Evolutionary conservation across 306 rosid species (phyloP).

Genomic region (Mucuna pruriens): DNA sequence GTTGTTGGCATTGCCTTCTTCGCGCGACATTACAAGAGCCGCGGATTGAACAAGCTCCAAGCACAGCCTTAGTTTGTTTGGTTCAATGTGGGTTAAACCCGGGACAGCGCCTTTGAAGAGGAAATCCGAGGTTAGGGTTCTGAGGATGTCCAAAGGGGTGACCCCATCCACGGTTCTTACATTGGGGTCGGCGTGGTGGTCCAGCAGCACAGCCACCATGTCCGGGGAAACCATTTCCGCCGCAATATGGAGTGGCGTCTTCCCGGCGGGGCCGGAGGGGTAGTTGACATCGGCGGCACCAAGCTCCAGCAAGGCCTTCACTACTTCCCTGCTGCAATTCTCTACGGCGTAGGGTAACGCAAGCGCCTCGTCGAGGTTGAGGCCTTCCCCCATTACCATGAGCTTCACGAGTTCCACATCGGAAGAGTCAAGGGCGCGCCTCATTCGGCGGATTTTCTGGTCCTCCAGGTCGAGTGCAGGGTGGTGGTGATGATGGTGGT

Average conservation of each 20-base stretch:
- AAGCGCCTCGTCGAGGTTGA: constrained; percentile 88
- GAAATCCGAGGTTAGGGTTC: constrained; percentile 99
- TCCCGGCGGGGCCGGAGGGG: constrained; percentile 78
- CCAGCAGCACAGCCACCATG: constrained; percentile 96
- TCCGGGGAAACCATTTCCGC: constrained; percentile 96
- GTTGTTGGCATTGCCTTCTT: constrained; percentile 69
- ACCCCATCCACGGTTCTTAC: constrained; percentile 81
- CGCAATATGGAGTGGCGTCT: constrained; percentile 84
- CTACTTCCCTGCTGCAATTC: constrained; percentile 93
- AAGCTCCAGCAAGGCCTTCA: constrained; percentile 83
- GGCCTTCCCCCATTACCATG: constrained; percentile 99
- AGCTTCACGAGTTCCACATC: constrained; percentile 94
- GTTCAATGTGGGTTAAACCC: constrained; percentile 88
- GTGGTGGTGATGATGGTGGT: constrained; percentile 59
- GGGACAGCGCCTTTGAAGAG: constrained; percentile 99
- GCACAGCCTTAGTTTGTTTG: constrained; percentile 89
- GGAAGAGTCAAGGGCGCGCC: constrained; percentile 88
- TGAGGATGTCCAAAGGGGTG: constrained; percentile 79
- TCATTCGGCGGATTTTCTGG: constrained; percentile 91
- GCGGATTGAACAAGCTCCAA: constrained; percentile 97
- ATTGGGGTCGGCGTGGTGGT: constrained; percentile 98
- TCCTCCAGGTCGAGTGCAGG: constrained; percentile 85
- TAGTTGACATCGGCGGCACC: constrained; percentile 96
- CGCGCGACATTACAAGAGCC: constrained; percentile 88
- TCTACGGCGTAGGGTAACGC: constrained; percentile 92